A percentile compares a stretch with the other conserved stretches of the same genome.
Evolutionary conservation across 2,329 filamentous ascomycete genomes (phyloP).

Genomic region (Amylocarpus encephaloides): DNA sequence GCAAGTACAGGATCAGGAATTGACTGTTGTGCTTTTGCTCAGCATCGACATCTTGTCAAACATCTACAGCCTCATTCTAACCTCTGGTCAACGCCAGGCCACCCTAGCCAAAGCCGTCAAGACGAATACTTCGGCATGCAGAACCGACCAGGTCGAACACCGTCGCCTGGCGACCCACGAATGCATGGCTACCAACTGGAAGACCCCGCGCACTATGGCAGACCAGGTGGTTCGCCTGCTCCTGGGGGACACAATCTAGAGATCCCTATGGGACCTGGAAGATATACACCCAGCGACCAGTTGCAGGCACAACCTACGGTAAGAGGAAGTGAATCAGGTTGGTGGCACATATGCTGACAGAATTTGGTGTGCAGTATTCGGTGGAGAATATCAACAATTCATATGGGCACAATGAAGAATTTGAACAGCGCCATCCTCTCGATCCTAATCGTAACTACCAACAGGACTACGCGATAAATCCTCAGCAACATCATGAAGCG

Average conservation of each 20-base stretch:
- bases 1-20: conserved; percentile 20
- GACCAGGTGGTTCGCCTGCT: conserved; percentile 19
- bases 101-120: conserved; percentile 37
- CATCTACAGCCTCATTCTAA: conserved; percentile 18
- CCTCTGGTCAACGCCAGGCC: conserved; percentile 17
- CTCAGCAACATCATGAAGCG: conserved; percentile 78
- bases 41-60: conserved; percentile 14
- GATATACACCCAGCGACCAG: conserved; percentile 62
- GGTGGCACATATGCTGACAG: conserved; percentile 11
- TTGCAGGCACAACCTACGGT: conserved; percentile 81
- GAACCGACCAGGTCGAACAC: conserved; percentile 53
- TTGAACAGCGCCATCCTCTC: conserved; percentile 45
- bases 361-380: conserved; percentile 48
- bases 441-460: conserved; percentile 44
- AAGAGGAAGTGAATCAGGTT: conserved; percentile 22
- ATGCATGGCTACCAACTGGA: conserved; percentile 76
- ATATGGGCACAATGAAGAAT: conserved; percentile 56
- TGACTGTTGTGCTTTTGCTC: conserved; percentile 6
- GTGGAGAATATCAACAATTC: conserved; percentile 61
- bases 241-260: conserved; percentile 49
- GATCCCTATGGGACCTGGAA: conserved; percentile 58
- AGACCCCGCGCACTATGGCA: conserved; percentile 45
- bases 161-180: conserved; percentile 69
- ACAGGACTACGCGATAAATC: conserved; percentile 68
- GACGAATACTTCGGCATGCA: conserved; percentile 60